Conservation (phyloP, 768 basidiomycete species). For the Artomyces pyxidatus region DNA sequence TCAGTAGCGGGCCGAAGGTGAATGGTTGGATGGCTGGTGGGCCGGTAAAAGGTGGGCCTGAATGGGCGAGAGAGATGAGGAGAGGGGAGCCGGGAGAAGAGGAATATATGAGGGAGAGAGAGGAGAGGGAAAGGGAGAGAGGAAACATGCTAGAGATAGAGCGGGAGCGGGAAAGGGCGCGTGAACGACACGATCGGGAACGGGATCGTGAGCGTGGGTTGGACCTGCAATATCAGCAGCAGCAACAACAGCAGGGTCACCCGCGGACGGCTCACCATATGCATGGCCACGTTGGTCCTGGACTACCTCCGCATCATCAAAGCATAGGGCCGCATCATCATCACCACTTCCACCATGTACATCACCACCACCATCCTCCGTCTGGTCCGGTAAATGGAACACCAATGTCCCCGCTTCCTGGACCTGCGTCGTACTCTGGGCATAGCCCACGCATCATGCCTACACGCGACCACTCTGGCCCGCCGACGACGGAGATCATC, state of each 20-base stretch:
- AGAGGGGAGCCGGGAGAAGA: constrained; percentile 4
- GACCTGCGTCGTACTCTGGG: neutral
- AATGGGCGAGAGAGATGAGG: constrained; percentile 8
- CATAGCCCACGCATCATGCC: constrained; percentile 7
- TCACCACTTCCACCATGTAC: constrained; percentile 26
- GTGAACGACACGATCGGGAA: constrained; percentile 17
- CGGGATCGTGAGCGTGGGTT: constrained; percentile 20
- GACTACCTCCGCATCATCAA: constrained; percentile 12
- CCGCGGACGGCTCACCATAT: constrained; percentile 2
- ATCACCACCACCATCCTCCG: constrained; percentile 25
- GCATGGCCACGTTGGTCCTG: constrained; percentile 12
- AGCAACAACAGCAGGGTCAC: constrained; percentile 15
- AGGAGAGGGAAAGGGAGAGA: constrained; percentile 14
- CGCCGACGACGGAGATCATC: constrained; percentile 10
- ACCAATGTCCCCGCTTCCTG: constrained; percentile 16
- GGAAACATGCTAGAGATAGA: constrained; percentile 12
- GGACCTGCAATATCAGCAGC: constrained; percentile 17
- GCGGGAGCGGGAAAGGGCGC: constrained; percentile 16
- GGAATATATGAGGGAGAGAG: constrained; percentile 11
- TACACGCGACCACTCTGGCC: constrained; percentile 8
- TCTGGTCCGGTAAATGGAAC: constrained; percentile 10
- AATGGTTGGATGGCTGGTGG: constrained; percentile 9
- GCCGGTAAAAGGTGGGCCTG: constrained; percentile 2
- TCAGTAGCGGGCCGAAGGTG: neutral
- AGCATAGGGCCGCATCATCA: constrained; percentile 18